These are phyloP conservation scores for Ascochyta lentis DNA, from an alignment of 2,329 filamentous ascomycete species.

Conservation along the genomic window DNA sequence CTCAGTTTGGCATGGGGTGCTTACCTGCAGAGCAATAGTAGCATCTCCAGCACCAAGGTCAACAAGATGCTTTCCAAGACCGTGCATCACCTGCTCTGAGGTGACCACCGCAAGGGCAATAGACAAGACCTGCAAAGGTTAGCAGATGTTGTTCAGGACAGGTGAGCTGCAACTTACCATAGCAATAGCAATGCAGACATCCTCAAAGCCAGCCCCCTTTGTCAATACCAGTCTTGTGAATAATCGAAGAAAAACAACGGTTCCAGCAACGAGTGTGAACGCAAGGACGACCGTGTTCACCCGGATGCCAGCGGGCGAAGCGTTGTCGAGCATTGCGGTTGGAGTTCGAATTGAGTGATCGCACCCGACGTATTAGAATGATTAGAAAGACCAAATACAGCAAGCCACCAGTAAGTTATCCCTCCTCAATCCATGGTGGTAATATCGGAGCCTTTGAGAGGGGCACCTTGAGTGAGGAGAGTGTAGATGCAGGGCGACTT, in stretches of 20 bases:
- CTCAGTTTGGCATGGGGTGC: not conserved
- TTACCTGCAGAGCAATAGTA: slow-evolving; percentile 21
- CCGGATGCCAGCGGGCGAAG: slow-evolving; percentile 39
- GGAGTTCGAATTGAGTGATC: not conserved
- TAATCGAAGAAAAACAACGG: slow-evolving; percentile 39
- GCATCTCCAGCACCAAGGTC: slow-evolving; percentile 14
- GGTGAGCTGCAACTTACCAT: slow-evolving; percentile 32
- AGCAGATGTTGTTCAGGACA: not conserved
- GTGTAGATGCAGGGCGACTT: slow-evolving; percentile 3
- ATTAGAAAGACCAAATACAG: slow-evolving; percentile 6
- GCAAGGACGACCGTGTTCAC: slow-evolving; percentile 40
- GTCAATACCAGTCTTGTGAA: slow-evolving; percentile 38
- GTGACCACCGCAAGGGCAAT: slow-evolving; percentile 38
- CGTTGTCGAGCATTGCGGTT: slow-evolving; percentile 20
- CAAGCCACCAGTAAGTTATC: slow-evolving; percentile 19
- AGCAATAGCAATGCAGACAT: slow-evolving; percentile 39
- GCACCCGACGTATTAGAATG: slow-evolving; percentile 12
- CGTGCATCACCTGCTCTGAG: slow-evolving; percentile 40
- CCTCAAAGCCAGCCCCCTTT: slow-evolving; percentile 36
- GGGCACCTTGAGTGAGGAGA: slow-evolving; percentile 7
- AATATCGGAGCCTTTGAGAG: slow-evolving; percentile 1
- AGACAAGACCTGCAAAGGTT: slow-evolving; percentile 29
- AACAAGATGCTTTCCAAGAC: slow-evolving; percentile 33
- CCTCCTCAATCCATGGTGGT: slow-evolving; percentile 13
- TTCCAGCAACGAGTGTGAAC: slow-evolving; percentile 41